Percentiles rank a stretch among this genome's conserved stretches.
Conservation (phyloP, 768 basidiomycete species). For the Psilocybe subaeruginosa region DNA sequence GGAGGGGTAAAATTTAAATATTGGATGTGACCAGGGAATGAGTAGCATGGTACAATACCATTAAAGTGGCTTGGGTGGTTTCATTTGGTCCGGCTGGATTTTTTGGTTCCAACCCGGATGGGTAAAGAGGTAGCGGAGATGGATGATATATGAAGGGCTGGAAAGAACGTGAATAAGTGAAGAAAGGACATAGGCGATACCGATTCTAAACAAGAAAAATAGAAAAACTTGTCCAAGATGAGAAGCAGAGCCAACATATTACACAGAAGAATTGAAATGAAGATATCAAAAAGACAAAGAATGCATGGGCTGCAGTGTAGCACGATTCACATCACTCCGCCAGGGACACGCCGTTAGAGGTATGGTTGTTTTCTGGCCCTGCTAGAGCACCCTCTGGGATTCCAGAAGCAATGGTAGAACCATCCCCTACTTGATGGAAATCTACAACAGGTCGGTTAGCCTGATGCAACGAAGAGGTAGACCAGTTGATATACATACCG, state of each 20-base stretch:
- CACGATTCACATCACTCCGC: constrained; percentile 13
- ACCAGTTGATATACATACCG: constrained; percentile 52
- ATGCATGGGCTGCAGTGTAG: background rate
- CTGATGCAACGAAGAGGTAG: background rate
- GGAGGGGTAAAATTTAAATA: background rate
- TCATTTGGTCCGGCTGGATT: background rate
- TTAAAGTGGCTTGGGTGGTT: background rate
- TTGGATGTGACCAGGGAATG: background rate
- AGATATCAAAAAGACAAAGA: constrained; percentile 11
- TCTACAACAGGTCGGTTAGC: constrained; percentile 41
- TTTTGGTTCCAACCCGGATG: background rate
- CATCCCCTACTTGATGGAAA: constrained; percentile 79
- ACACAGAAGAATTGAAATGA: constrained; percentile 8
- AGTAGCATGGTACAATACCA: background rate
- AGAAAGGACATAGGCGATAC: constrained; percentile 6
- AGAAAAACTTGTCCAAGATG: constrained; percentile 2
- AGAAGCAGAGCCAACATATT: constrained; percentile 8
- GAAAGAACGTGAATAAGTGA: background rate
- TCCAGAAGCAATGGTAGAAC: constrained; percentile 45
- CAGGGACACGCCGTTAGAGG: constrained; percentile 17
- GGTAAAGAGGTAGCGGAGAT: background rate
- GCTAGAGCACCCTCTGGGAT: constrained; percentile 73
- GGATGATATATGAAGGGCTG: background rate
- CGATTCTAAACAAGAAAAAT: constrained; percentile 11
- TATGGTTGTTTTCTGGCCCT: constrained; percentile 49